A percentile compares a stretch with the other conserved stretches of the same genome.
Evolutionary conservation across 2,329 filamentous ascomycete species (phyloP).

Genomic region (Pochonia chlamydosporia): DNA sequence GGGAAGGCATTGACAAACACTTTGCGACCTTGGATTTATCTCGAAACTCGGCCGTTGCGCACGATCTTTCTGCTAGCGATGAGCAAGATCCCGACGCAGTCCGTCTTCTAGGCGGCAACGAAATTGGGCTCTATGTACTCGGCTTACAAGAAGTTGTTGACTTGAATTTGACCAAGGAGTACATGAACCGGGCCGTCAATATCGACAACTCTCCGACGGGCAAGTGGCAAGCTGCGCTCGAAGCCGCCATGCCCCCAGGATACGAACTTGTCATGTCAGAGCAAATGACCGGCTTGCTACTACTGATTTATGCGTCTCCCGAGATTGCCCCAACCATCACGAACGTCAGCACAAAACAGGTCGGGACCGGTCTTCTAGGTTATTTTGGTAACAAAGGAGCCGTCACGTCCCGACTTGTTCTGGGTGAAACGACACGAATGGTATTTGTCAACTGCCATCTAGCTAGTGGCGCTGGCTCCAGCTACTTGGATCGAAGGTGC

Average conservation of each 20-base stretch:
- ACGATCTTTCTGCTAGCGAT: constrained; percentile 26
- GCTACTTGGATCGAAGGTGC: constrained; percentile 73
- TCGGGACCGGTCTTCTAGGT: constrained; percentile 85
- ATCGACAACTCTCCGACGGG: constrained; percentile 64
- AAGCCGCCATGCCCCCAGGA: constrained; percentile 66
- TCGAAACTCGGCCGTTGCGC: constrained; percentile 30
- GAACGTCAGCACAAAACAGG: constrained; percentile 73
- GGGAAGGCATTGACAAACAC: constrained; percentile 61
- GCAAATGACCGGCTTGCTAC: constrained; percentile 78
- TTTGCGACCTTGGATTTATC: constrained; percentile 50
- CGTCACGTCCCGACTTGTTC: constrained; percentile 70
- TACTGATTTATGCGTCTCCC: constrained; percentile 81
- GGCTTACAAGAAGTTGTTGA: constrained; percentile 92
- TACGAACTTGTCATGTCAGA: constrained; percentile 75
- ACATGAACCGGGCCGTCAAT: constrained; percentile 61
- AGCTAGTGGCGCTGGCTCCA: constrained; percentile 75
- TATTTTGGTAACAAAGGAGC: constrained; percentile 97
- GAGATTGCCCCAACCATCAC: constrained; percentile 68
- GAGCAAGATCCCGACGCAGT: constrained; percentile 26
- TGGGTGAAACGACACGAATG: constrained; percentile 84
- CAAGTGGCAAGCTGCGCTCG: constrained; percentile 75
- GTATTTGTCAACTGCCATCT: constrained; percentile 91
- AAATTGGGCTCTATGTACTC: constrained; percentile 85
- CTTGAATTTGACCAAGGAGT: constrained; percentile 72
- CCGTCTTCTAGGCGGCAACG: constrained; percentile 50